phyloP scores from a whole-genome alignment of 2,329 filamentous ascomycete species.

The Botrytis deweyae region DNA sequence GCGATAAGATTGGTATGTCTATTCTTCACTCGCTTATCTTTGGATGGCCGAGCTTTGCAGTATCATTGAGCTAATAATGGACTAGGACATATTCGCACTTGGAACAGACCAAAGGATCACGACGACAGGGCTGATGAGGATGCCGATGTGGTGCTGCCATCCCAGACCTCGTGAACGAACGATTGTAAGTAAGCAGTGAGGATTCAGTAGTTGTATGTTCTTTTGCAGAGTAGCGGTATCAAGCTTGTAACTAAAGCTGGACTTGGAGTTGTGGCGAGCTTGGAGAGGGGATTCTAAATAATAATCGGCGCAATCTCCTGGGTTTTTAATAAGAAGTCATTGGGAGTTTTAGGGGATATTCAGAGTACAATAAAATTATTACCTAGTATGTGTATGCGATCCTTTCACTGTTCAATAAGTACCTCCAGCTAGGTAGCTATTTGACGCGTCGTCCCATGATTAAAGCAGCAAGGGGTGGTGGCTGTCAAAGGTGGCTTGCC shows the following conservation, averaged over 20 bases:
- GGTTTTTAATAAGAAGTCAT: not conserved
- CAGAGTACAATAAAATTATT: not conserved
- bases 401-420: not conserved
- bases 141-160: slow-evolving; percentile 12
- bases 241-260: not conserved
- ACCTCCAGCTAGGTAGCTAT: not conserved
- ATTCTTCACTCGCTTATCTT: not conserved
- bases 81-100: slow-evolving; percentile 35
- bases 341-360: not conserved
- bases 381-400: not conserved
- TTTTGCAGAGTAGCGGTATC: not conserved
- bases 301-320: not conserved
- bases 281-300: not conserved
- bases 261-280: slow-evolving; percentile 6
- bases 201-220: not conserved
- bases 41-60: not conserved
- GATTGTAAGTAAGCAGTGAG: not conserved
- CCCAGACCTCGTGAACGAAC: not conserved
- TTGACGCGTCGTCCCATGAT: not conserved
- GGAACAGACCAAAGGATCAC: slow-evolving; percentile 32
- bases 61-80: not conserved
- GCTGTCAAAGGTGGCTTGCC: not conserved
- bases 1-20: slow-evolving; percentile 79
- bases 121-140: slow-evolving; percentile 10
- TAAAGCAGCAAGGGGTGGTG: not conserved